phyloP scores from a whole-genome alignment of 192 early-diverging fungal species.

The Gonapodya sp. region DNA sequence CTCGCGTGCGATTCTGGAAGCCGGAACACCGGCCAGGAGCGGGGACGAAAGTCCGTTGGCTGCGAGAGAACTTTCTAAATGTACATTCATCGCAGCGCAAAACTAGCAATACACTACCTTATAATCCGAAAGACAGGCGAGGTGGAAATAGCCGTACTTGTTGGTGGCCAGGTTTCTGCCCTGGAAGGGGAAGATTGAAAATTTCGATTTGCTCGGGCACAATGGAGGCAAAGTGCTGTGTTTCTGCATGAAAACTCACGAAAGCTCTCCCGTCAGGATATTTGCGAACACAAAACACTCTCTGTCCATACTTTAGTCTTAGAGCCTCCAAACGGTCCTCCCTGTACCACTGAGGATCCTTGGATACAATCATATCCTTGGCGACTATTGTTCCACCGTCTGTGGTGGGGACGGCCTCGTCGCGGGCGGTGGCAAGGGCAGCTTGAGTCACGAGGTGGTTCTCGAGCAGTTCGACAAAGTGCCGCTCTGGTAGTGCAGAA shows the following conservation, averaged over 20 bases:
- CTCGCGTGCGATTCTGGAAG: too few relatives aligned
- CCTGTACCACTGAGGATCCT: not conserved
- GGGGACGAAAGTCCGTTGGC: too few relatives aligned
- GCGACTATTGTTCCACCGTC: not conserved
- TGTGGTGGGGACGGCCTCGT: not conserved
- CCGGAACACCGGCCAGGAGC: too few relatives aligned
- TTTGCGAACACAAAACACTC: not conserved
- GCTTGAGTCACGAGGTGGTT: not conserved
- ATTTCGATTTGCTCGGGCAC: too few relatives aligned
- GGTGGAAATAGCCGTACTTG: not conserved
- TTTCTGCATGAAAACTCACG: not conserved
- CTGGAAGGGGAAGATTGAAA: not conserved
- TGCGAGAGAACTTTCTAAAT: too few relatives aligned
- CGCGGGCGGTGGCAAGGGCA: not conserved
- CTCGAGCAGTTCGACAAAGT: not conserved
- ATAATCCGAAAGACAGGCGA: not conserved
- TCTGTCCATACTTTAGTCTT: not conserved
- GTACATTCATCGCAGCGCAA: too few relatives aligned
- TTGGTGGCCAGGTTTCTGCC: not conserved
- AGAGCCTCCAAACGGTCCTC: not conserved
- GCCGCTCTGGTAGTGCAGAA: not conserved
- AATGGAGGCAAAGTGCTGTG: too few relatives aligned
- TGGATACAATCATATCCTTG: not conserved
- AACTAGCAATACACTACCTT: not conserved
- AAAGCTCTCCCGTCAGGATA: not conserved